Percentiles rank a stretch among this genome's conserved stretches.
Evolutionary conservation across 2,329 filamentous ascomycete species (phyloP).

Genomic region (Aspergillus fischeri): DNA sequence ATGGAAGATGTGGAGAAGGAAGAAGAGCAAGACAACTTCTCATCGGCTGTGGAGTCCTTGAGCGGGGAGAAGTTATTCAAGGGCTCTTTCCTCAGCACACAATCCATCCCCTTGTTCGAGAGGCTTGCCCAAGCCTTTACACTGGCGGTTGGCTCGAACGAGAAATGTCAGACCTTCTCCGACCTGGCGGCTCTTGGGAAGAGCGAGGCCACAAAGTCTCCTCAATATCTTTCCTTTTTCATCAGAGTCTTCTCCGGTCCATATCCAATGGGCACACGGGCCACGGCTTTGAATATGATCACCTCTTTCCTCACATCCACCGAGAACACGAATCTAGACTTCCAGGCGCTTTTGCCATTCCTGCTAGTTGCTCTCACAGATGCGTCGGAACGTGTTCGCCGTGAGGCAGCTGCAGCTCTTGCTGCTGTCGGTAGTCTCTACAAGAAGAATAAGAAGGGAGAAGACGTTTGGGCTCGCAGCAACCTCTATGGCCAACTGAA

Average conservation of each 20-base stretch:
- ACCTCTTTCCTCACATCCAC: slow-evolving; percentile 52
- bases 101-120: slow-evolving; percentile 32
- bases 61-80: slow-evolving; percentile 23
- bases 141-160: slow-evolving; percentile 27
- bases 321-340: slow-evolving; percentile 53
- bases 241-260: slow-evolving; percentile 69
- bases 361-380: slow-evolving; percentile 71
- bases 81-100: slow-evolving; percentile 36
- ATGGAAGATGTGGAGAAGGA: slow-evolving; percentile 44
- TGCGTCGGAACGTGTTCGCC: slow-evolving; percentile 68
- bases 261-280: slow-evolving; percentile 64
- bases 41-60: slow-evolving; percentile 31
- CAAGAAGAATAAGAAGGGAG: slow-evolving; percentile 43
- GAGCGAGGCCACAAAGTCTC: slow-evolving; percentile 50
- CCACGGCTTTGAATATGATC: slow-evolving; percentile 64
- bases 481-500: slow-evolving; percentile 60
- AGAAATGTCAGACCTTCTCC: slow-evolving; percentile 32
- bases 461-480: slow-evolving; percentile 56
- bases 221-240: slow-evolving; percentile 72
- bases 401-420: slow-evolving; percentile 67
- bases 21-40: slow-evolving; percentile 27
- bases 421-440: slow-evolving; percentile 53
- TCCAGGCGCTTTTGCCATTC: slow-evolving; percentile 82
- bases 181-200: slow-evolving; percentile 36
- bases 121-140: slow-evolving; percentile 37